These are phyloP conservation scores for Wickerhamiella hasegawae DNA, from an alignment of 805 yeast genomes.

Conservation along the genomic window DNA sequence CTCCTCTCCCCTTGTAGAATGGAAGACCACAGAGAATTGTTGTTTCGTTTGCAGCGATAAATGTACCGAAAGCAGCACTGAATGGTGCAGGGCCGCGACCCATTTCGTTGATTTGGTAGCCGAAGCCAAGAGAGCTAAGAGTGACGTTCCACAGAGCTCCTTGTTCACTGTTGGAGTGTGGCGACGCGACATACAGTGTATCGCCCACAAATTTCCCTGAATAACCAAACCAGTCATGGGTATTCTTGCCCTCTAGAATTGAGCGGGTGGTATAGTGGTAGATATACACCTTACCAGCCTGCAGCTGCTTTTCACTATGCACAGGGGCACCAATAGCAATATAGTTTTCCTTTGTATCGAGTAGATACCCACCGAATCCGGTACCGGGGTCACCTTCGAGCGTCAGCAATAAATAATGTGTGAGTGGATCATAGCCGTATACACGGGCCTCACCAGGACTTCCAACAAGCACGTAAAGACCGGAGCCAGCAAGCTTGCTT, in stretches of 20 bases:
- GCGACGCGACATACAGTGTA: slow-evolving; percentile 27
- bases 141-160: slow-evolving; percentile 33
- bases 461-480: slow-evolving; percentile 22
- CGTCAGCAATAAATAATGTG: slow-evolving; percentile 8
- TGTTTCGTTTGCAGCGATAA: neutral
- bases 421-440: slow-evolving; percentile 21
- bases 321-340: slow-evolving; percentile 21
- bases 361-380: slow-evolving; percentile 18
- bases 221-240: slow-evolving; percentile 22
- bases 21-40: neutral
- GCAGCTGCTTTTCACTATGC: slow-evolving; percentile 14
- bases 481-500: slow-evolving; percentile 19
- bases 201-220: slow-evolving; percentile 16
- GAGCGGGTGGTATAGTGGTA: slow-evolving; percentile 18
- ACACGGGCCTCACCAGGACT: slow-evolving; percentile 26
- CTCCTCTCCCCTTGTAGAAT: neutral
- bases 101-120: no score
- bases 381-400: slow-evolving; percentile 8
- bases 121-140: slow-evolving; percentile 16
- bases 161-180: slow-evolving; percentile 25
- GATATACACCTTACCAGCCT: slow-evolving; percentile 29
- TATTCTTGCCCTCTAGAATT: slow-evolving; percentile 7
- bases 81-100: slow-evolving; percentile 14
- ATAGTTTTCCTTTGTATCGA: slow-evolving; percentile 14
- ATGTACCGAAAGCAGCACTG: neutral